Evolutionary conservation across 352 stramenopile species (phyloP).

Genomic region (Phytophthora citricola): DNA sequence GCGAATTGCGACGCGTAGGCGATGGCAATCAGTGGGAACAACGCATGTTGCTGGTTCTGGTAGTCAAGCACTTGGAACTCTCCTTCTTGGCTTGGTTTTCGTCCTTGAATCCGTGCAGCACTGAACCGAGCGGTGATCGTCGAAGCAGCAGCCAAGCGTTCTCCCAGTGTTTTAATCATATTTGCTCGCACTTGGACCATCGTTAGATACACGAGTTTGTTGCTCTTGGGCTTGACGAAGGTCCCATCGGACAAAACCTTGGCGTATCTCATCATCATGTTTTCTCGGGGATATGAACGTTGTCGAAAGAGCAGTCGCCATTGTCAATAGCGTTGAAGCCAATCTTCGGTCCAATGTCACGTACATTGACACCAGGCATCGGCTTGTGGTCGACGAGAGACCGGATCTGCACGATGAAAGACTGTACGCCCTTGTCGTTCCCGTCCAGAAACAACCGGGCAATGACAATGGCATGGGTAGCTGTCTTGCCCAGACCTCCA

Average conservation of each 20-base stretch:
- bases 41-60: slow-evolving; percentile 56
- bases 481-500: slow-evolving; percentile 32
- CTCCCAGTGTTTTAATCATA: slow-evolving; percentile 13
- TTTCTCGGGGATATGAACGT: slow-evolving; percentile 19
- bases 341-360: slow-evolving; percentile 33
- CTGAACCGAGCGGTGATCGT: slow-evolving; percentile 59
- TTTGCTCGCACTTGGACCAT: slow-evolving; percentile 52
- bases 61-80: slow-evolving; percentile 65
- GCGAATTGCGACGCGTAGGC: slow-evolving; percentile 36
- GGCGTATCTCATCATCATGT: slow-evolving; percentile 36
- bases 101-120: slow-evolving; percentile 46
- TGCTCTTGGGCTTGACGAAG: slow-evolving; percentile 61
- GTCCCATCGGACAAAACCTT: slow-evolving; percentile 60
- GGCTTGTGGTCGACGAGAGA: slow-evolving; percentile 28
- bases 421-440: slow-evolving; percentile 28
- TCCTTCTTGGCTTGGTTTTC: slow-evolving; percentile 38
- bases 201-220: slow-evolving; percentile 70
- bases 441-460: slow-evolving; percentile 25
- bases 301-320: slow-evolving; percentile 29
- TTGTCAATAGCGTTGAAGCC: slow-evolving; percentile 32
- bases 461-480: slow-evolving; percentile 32
- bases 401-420: slow-evolving; percentile 35
- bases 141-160: slow-evolving; percentile 15
- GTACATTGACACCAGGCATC: slow-evolving; percentile 28
- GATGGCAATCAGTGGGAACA: slow-evolving; percentile 51